Base-by-base conservation (phyloP, 371 early-diverging fungal genomes). In the Phascolomyces articulosus region DNA sequence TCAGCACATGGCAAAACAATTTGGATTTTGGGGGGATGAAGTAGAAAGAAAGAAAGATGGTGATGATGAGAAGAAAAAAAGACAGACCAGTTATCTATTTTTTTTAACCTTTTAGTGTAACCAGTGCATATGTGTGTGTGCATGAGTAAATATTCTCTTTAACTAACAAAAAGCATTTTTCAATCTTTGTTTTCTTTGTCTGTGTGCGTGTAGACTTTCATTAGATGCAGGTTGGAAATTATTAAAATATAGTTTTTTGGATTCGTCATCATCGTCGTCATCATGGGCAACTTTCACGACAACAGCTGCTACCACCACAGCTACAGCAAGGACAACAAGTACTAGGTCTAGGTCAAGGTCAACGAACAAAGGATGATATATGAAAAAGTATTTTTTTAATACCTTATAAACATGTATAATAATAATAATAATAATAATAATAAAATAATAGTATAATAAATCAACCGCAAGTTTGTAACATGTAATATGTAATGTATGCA, bases 141-240 rank as follows among this genome's bases (percentile, higher is more conserved):
- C 21, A 21, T 51, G 23, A 6, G 53, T 51, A 0, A 3, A 23
- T 51, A 13, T 51, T 11, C 0, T 34, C 9, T 31, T 34, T 34
- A 9, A 34, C 34, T 34, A 11, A 34, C 34, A 11, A 34, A 31
- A 34, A 9, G 11, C 11, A 34, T 34, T 9, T 34, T 9, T 34
- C n/a, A n/a, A n/a, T n/a, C n/a, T n/a, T n/a, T n/a, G n/a, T n/a
- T n/a, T 2, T 34, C 2, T 34, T 34, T 34, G 47, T 47, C 47
- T 51, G 51, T 51, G 47, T 47, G 15, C 23, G 51, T 51, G 24
- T 23, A 51, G 51, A 51, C 23, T 51, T n/a, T 51, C 24, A n/a
- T n/a, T 51, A 24, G 51, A 51, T 51, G 51, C 51, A 51, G 51
- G 51, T 23, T 51, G 51, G 51, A 51, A 51, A 6, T 24, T 24